Percentiles rank a stretch among this genome's conserved stretches.
Evolutionary conservation across 2,329 filamentous ascomycete species (phyloP).

Genomic region (Aspergillus fumigatus): DNA sequence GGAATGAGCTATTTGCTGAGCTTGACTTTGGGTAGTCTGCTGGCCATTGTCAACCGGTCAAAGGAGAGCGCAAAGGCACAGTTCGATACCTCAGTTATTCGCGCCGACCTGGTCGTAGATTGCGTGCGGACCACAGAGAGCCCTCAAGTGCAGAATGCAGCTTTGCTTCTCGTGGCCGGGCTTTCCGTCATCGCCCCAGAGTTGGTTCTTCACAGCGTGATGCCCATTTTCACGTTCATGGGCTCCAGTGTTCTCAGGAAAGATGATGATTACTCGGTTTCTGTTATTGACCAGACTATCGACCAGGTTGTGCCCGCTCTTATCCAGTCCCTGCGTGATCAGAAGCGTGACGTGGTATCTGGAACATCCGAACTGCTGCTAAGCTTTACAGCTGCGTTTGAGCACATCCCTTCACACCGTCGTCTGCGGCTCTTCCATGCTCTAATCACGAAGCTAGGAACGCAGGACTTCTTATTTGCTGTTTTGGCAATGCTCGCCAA

Average conservation of each 20-base stretch:
- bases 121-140: slow-evolving; percentile 89
- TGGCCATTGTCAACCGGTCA: slow-evolving; percentile 76
- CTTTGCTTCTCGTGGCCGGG: slow-evolving; percentile 79
- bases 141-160: slow-evolving; percentile 89
- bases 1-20: slow-evolving; percentile 89
- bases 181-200: slow-evolving; percentile 85
- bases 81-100: slow-evolving; percentile 73
- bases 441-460: slow-evolving; percentile 76
- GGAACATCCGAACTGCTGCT: slow-evolving; percentile 86
- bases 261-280: slow-evolving; percentile 93
- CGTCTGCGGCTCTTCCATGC: slow-evolving; percentile 78
- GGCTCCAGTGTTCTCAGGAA: slow-evolving; percentile 85
- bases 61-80: slow-evolving; percentile 47
- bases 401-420: slow-evolving; percentile 87
- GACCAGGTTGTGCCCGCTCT: slow-evolving; percentile 89
- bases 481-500: slow-evolving; percentile 87
- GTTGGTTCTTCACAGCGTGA: slow-evolving; percentile 89
- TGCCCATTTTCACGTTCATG: slow-evolving; percentile 99
- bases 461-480: slow-evolving; percentile 82
- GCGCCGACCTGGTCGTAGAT: slow-evolving; percentile 86
- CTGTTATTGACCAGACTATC: slow-evolving; percentile 92
- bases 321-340: slow-evolving; percentile 74
- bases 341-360: slow-evolving; percentile 70
- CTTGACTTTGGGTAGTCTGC: slow-evolving; percentile 73
- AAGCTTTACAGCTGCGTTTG: slow-evolving; percentile 93